Base-by-base conservation (phyloP, 768 basidiomycete species). In the Pleurotus eryngii region DNA sequence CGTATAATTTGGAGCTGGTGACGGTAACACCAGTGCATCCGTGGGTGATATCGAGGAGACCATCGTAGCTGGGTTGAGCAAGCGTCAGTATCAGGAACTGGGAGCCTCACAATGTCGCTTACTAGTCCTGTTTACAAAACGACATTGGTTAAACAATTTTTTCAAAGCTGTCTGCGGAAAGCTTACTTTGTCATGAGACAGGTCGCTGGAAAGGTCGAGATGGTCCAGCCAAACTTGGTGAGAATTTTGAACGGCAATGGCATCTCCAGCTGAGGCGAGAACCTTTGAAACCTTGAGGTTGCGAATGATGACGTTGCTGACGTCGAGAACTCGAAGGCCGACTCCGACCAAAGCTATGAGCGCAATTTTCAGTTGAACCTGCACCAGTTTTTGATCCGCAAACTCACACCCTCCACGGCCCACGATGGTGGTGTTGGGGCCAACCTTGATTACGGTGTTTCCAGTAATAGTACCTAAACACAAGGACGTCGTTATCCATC, bases 261-360 rank as follows among this genome's bases (percentile, higher is more conserved):
- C 76, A 64, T 80, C 79, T 35, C 78, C 78, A 50, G 72, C 73
- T 1, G 59, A 61, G 37, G 78, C 78, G 3, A 79, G 65, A 30
- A 80, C 79, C 64, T 79, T 80, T 35, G 75, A 74, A 50, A 80
- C 74, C 61, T 77, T 78, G 63, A 80, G 65, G 59, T 80, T 80
- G 30, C 79, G 73, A 60, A 80, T 74, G 65, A 80, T 80, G 55
- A 80, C 78, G 55, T 80, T 79, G 46, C 57, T 65, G 46, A 70
- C 72, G 42, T 74, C 63, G 49, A 76, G 57, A 38, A 79, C 76
- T 45, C 78, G 77, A 35, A 80, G 69, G 3, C 79, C 79, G 58
- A 79, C 70, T 39, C 78, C 78, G 46, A 67, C 67, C 47, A 80
- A 75, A 18, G 74, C 76, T 79, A 42, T 4, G n/a, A 57, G 38